Conservation (phyloP, 2,329 filamentous ascomycete species). For the Venturia pyrina region DNA sequence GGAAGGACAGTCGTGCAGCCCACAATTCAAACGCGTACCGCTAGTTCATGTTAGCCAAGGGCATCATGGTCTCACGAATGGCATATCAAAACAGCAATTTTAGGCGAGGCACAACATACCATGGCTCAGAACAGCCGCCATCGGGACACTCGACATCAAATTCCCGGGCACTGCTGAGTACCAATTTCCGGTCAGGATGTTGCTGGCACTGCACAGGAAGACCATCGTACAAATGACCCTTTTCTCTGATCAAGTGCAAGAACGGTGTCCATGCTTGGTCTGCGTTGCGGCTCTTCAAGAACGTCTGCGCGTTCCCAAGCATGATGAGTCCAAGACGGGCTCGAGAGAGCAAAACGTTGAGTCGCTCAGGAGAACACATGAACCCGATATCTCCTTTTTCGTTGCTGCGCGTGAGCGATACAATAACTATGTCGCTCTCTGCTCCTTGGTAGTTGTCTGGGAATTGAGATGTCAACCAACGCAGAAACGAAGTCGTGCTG, state of each 20-base stretch:
- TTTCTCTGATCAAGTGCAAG: conserved; percentile 44
- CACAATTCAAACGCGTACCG: conserved; percentile 43
- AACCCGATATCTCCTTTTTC: conserved; percentile 56
- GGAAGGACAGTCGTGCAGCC: conserved; percentile 46
- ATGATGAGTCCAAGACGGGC: conserved; percentile 58
- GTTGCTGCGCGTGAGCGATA: conserved; percentile 59
- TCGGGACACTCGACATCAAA: conserved; percentile 57
- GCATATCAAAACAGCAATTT: conserved; percentile 24
- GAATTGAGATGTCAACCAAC: conserved; percentile 9
- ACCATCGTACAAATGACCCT: conserved; percentile 47
- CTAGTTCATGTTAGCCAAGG: conserved; percentile 24
- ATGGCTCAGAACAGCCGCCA: conserved; percentile 56
- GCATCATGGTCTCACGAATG: no score
- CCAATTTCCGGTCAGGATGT: conserved; percentile 41
- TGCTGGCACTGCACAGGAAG: conserved; percentile 50
- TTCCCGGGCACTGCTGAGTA: conserved; percentile 42
- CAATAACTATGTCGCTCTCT: conserved; percentile 63
- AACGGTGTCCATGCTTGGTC: conserved; percentile 47
- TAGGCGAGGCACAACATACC: conserved; percentile 35
- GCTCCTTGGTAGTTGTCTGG: conserved; percentile 69
- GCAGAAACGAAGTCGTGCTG: not conserved
- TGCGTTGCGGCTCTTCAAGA: conserved; percentile 49
- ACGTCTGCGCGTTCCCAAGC: conserved; percentile 60
- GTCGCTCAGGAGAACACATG: conserved; percentile 52
- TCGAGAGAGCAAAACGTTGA: conserved; percentile 62